Evolutionary conservation across 306 rosid species (phyloP).

Genomic region (Corylus americana): DNA sequence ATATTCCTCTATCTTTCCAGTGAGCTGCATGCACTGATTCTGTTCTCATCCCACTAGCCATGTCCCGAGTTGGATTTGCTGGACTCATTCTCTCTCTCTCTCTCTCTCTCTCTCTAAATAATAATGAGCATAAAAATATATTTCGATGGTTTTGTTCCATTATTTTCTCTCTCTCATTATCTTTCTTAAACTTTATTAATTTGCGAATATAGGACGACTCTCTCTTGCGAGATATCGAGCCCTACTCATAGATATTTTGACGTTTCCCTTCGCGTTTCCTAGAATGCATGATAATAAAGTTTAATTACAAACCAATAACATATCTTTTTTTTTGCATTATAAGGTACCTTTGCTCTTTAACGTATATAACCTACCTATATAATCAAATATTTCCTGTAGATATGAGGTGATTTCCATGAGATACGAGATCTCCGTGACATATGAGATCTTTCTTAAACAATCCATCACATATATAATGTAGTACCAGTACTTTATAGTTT

Average conservation of each 20-base stretch:
- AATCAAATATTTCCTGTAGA: background rate
- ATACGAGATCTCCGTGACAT: background rate
- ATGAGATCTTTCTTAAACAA: background rate
- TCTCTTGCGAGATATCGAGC: background rate
- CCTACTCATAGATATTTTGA: background rate
- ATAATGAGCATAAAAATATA: background rate
- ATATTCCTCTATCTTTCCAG: conserved; percentile 16
- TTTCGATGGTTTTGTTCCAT: background rate
- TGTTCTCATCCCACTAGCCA: conserved; percentile 15
- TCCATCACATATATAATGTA: background rate
- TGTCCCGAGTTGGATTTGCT: conserved; percentile 32
- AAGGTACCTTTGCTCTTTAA: background rate
- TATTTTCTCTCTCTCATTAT: background rate
- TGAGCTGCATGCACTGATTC: conserved; percentile 10
- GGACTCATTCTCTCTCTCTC: conserved; percentile 16
- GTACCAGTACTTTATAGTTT: background rate
- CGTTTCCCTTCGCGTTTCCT: background rate
- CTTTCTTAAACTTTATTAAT: background rate
- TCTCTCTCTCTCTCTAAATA: background rate
- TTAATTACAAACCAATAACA: background rate
- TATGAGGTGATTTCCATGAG: background rate
- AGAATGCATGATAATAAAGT: background rate
- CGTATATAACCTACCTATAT: background rate
- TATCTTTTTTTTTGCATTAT: background rate
- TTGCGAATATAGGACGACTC: background rate